Evolutionary conservation across 2,329 filamentous ascomycete species (phyloP).

Genomic region (Leptographium flavum): DNA sequence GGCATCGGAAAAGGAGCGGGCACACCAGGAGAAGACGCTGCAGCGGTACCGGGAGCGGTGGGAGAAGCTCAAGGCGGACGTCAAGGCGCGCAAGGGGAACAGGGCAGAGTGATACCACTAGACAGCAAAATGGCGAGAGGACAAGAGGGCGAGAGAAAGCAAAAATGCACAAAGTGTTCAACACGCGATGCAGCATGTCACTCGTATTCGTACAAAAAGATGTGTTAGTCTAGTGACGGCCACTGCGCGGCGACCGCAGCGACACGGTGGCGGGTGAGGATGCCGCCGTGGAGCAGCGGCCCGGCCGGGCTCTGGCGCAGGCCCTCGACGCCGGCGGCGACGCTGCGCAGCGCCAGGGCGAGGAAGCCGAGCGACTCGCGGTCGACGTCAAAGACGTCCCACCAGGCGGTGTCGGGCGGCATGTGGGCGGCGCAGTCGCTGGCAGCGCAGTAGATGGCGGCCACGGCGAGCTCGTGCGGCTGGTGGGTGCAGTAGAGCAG

Average conservation of each 20-base stretch:
- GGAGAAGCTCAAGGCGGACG: constrained; percentile 46
- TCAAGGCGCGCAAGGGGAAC: constrained; percentile 34
- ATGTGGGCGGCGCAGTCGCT: constrained; percentile 63
- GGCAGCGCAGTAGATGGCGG: constrained; percentile 81
- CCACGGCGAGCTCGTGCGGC: constrained; percentile 69
- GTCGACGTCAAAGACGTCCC: constrained; percentile 96
- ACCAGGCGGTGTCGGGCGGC: constrained; percentile 70
- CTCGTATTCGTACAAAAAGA: neutral
- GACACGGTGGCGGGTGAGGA: constrained; percentile 36
- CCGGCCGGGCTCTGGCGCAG: constrained; percentile 35
- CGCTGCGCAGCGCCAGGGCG: constrained; percentile 70
- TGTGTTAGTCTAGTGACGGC: constrained; percentile 22
- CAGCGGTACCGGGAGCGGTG: constrained; percentile 46
- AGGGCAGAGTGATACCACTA: neutral
- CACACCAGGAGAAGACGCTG: constrained; percentile 39
- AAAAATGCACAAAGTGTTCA: no score
- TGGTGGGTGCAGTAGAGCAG: constrained; percentile 86
- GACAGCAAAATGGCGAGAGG: neutral
- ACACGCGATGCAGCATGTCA: neutral
- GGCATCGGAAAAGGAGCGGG: constrained; percentile 48
- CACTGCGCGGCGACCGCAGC: neutral
- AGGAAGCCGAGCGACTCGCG: constrained; percentile 88
- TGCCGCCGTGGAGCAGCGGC: constrained; percentile 24
- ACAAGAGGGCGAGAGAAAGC: neutral
- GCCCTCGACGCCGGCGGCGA: constrained; percentile 52